phyloP scores from a whole-genome alignment of 83 land plant species.

The Picea abies region DNA sequence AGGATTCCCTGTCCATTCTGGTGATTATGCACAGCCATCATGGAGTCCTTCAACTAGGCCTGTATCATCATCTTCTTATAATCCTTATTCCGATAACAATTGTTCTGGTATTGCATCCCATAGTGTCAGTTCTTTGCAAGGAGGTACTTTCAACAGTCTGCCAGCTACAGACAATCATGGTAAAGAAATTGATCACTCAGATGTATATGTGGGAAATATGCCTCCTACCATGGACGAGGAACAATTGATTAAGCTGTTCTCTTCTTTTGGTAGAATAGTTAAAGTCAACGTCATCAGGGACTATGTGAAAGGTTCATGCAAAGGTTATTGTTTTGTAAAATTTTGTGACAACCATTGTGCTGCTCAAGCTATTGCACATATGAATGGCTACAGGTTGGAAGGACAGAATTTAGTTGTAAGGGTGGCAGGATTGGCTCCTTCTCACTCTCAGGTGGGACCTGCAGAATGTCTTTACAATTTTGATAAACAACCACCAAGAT shows the following conservation, averaged over 20 bases:
- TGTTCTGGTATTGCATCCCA: no score
- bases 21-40: not conserved
- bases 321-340: conserved; percentile 94
- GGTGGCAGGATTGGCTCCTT: conserved; percentile 83
- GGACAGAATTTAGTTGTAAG: conserved; percentile 77
- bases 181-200: conserved; percentile 81
- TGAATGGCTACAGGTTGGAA: conserved; percentile 81
- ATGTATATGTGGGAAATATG: conserved; percentile 81
- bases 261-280: conserved; percentile 76
- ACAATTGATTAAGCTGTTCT: conserved; percentile 61
- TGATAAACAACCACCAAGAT: not conserved
- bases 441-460: conserved; percentile 57
- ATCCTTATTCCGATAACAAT: no score
- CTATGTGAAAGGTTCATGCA: conserved; percentile 63
- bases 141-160: no score
- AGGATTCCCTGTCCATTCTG: not conserved
- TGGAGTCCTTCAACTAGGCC: not conserved
- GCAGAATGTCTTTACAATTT: conserved; percentile 19
- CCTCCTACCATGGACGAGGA: conserved; percentile 81
- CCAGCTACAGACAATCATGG: not conserved
- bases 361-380: conserved; percentile 59
- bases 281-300: conserved; percentile 80
- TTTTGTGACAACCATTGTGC: conserved; percentile 70
- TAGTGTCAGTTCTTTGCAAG: no score
- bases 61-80: no score